These are phyloP conservation scores for Cotoneaster glaucophyllus DNA, from an alignment of 306 rosid species.

Conservation along the genomic window DNA sequence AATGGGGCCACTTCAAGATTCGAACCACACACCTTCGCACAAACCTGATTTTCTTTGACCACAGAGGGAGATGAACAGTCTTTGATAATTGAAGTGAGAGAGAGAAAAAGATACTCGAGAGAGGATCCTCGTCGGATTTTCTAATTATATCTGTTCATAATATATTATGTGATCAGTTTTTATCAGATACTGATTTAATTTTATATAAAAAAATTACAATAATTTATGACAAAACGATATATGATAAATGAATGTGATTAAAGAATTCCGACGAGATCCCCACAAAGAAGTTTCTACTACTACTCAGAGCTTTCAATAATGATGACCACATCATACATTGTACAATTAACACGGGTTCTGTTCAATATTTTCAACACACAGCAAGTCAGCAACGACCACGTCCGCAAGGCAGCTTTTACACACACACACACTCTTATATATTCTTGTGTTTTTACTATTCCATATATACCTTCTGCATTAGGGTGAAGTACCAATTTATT, in stretches of 20 bases:
- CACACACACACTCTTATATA: neutral
- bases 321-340: neutral
- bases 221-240: fast-evolving
- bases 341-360: neutral
- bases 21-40: neutral
- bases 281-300: too few relatives aligned
- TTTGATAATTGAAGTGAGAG: neutral
- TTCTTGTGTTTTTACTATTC: neutral
- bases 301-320: conserved; percentile 2
- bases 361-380: neutral
- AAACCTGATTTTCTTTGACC: neutral
- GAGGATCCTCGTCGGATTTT: too few relatives aligned
- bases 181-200: too few relatives aligned
- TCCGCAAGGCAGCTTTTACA: neutral
- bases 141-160: too few relatives aligned
- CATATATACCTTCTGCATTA: neutral
- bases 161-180: fast-evolving
- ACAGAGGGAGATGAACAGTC: neutral
- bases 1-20: conserved; percentile 9
- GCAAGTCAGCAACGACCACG: neutral
- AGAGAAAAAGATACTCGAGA: too few relatives aligned
- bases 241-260: too few relatives aligned
- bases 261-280: too few relatives aligned
- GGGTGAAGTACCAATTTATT: too few relatives aligned
- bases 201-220: too few relatives aligned